These are phyloP conservation scores for Pyrenochaeta sp. DNA, from an alignment of 2,329 filamentous ascomycete genomes.

Conservation along the genomic window DNA sequence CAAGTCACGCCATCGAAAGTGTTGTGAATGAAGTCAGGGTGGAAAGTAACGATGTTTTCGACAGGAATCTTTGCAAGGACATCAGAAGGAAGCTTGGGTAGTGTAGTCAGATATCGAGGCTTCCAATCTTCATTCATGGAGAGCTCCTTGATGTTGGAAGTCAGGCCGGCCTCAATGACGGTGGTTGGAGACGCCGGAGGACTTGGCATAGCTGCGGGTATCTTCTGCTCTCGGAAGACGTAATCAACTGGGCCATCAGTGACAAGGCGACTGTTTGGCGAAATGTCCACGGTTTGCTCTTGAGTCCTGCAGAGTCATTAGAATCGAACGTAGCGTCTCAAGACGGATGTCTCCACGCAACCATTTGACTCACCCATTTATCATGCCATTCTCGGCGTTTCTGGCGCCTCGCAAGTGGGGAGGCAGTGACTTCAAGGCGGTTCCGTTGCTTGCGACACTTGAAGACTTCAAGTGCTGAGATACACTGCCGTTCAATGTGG, in stretches of 20 bases:
- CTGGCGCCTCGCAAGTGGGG: constrained; percentile 25
- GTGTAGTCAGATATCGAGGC: constrained; percentile 46
- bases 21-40: constrained; percentile 48
- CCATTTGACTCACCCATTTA: constrained; percentile 7
- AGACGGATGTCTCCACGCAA: neutral
- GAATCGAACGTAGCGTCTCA: neutral
- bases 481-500: constrained; percentile 11
- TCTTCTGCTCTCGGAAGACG: neutral
- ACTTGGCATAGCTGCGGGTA: constrained; percentile 13
- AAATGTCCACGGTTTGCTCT: constrained; percentile 2
- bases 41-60: constrained; percentile 44
- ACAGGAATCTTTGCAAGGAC: constrained; percentile 30
- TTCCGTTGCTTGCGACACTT: constrained; percentile 9
- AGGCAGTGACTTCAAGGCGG: constrained; percentile 21
- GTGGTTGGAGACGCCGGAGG: constrained; percentile 20
- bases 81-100: constrained; percentile 29
- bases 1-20: constrained; percentile 50
- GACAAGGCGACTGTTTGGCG: constrained; percentile 15
- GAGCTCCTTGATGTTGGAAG: constrained; percentile 15
- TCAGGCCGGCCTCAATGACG: constrained; percentile 9
- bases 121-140: constrained; percentile 38
- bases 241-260: constrained; percentile 34
- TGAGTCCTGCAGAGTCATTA: constrained; percentile 10
- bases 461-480: constrained; percentile 13
- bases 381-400: neutral